Percentiles rank a stretch among this genome's conserved stretches.
phyloP scores from a whole-genome alignment of 345 rosid genomes.

The Citrus sinensis region DVS_A1.0 CM039164.1:13185501-13186000 shows the following conservation, averaged over 20 bases:
- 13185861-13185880: not conserved
- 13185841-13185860: not conserved
- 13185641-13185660: not conserved
- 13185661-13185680: not conserved
- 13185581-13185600: not conserved
- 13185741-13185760: not conserved
- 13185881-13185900: not conserved
- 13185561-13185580: not conserved
- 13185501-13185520: not conserved
- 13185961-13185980: constrained; percentile 11
- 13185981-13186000: constrained; percentile 31
- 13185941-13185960: constrained; percentile 4
- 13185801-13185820: not conserved
- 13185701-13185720: not conserved
- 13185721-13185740: not conserved
- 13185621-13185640: not conserved
- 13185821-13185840: not conserved
- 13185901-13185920: not conserved
- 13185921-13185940: not conserved
- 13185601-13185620: not conserved
- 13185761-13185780: not conserved
- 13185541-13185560: not conserved
- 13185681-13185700: not conserved
- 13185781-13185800: not conserved
- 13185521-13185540: not conserved